Evolutionary conservation across 2,329 filamentous ascomycete genomes (phyloP), one percentile per base, ranked within the genome.

Genomic region (Juglanconis oblonga): DNA sequence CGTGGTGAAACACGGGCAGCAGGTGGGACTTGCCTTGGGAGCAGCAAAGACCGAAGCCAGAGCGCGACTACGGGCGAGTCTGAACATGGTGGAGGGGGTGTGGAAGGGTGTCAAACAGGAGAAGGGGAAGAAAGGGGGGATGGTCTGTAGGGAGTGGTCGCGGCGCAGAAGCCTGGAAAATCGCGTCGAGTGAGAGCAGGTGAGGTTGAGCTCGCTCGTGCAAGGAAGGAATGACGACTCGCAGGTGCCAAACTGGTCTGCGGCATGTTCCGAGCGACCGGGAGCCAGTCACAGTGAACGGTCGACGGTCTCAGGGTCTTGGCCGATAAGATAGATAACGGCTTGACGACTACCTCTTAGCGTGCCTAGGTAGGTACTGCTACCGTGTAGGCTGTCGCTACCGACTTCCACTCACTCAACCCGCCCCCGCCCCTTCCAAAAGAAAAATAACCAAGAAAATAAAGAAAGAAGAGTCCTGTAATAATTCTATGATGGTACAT

Each of bases 1-100:
- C 11, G 29, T 33, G 54, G 31, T 57, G 45, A 56, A 40, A 51
- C 33, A 35, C 36, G 29, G 33, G 63, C 59, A 58, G 52, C 44
- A 47, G 44, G 6, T 24, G 3, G 57, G 54, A 77, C 83, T 75
- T 79, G 93, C 92, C 82, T 87, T 89, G 77, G 86, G 85, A 75
- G 89, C 86, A 78, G 87, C 88, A 76, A 96, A 77, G 77, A 89
- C 90, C 79, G 90, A 87, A 76, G 89, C 87, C 80, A 94, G 81
- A 76, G 89, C 88, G 78, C 89, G 86, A 80, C 86, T 89, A 80
- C 92, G 88, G 75, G 89, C 89, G 76, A 96, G 80, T 79, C 89
- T 95, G 83, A 92, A 96, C 92, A 97, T 97, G 71, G 71, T 84
- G 75, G 66, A 62, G 53, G 65, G 47, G 60, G 52, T 62, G 61